Base-by-base conservation (phyloP, 441 rosid genomes). In the Arabidopsis lyrata region DNA sequence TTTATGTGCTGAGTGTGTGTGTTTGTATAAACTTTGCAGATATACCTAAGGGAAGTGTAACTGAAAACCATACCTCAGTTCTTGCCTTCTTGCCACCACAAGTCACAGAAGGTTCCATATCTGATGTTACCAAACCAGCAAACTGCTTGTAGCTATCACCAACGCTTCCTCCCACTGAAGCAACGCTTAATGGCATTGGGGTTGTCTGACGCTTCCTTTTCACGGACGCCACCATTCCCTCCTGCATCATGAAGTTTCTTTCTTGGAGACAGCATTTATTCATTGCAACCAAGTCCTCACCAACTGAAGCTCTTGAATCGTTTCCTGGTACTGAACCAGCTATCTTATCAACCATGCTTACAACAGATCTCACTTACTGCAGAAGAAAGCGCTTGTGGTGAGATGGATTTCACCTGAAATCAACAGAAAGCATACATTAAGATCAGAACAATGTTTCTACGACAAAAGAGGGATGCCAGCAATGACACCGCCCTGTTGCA, bases 251-350 rank as follows among this genome's bases (percentile, higher is more conserved):
- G 80, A 81, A 81, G 78, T 82, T 89, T 85, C 91, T 90, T 59
- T 91, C 90, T 74, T 87, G 97, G 71, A 90, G 84, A 61, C 86
- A 96, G 68, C 93, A 88, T 68, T 88, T 92, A 39, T 95, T 88
- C 90, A 87, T 87, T 42, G 97, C 98, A 64, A 85, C 95, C 81
- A 95, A 81, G 85, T 95, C 98, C 81, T 92, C 97, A 47, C 99
- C 97, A 76, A 87, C 90, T 11, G 99, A 93, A 75, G 96, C 93
- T 82, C 96, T 89, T 75, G 96, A 91, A 63, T 97, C 96, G 80
- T 91, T 89, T 47, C 96, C 98, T 12, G 95, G 93, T 4, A 92
- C 91, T 18, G 96, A 85, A 44, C 98, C 93, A 27, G 96, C 93
- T 77, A 92, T 90, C 77, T 92, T 86, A 78, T 95, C 99, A 48